Evolutionary conservation across 148 eudicot species (phyloP).

Genomic region (Dianthus caryophyllus): DNA sequence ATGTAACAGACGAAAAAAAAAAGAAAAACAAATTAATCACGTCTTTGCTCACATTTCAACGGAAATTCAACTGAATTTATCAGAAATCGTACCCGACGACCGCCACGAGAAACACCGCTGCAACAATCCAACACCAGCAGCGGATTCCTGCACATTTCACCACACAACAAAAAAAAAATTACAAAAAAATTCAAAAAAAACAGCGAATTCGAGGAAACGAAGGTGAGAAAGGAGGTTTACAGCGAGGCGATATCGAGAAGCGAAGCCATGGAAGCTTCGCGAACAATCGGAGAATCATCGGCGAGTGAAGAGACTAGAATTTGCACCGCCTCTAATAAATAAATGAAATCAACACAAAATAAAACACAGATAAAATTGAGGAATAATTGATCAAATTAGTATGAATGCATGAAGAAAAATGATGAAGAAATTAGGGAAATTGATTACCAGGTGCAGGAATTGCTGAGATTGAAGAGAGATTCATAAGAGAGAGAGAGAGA

Average conservation of each 20-base stretch:
- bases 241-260: slow-evolving; percentile 67
- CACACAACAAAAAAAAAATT: not conserved
- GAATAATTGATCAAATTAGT: not conserved
- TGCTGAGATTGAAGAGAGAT: slow-evolving; percentile 57
- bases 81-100: slow-evolving; percentile 63
- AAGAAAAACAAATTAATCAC: not conserved
- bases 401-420: not conserved
- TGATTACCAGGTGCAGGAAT: slow-evolving; percentile 48
- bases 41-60: slow-evolving; percentile 3
- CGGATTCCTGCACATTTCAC: slow-evolving; percentile 54
- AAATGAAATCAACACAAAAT: slow-evolving; percentile 3
- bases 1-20: not conserved
- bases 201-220: too few relatives aligned
- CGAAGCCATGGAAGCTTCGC: slow-evolving; percentile 80
- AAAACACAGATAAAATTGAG: not conserved
- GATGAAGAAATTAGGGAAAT: not conserved
- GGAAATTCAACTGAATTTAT: not conserved
- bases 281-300: slow-evolving; percentile 76
- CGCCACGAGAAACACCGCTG: slow-evolving; percentile 76
- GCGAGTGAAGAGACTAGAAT: slow-evolving; percentile 66
- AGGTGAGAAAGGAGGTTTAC: slow-evolving; percentile 34
- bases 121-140: slow-evolving; percentile 95
- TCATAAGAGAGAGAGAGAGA: slow-evolving; percentile 11
- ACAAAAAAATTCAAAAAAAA: too few relatives aligned
- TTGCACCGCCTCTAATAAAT: slow-evolving; percentile 70